phyloP scores from a whole-genome alignment of 495 filamentous ascomycete species.

The Podospora conica region DNA sequence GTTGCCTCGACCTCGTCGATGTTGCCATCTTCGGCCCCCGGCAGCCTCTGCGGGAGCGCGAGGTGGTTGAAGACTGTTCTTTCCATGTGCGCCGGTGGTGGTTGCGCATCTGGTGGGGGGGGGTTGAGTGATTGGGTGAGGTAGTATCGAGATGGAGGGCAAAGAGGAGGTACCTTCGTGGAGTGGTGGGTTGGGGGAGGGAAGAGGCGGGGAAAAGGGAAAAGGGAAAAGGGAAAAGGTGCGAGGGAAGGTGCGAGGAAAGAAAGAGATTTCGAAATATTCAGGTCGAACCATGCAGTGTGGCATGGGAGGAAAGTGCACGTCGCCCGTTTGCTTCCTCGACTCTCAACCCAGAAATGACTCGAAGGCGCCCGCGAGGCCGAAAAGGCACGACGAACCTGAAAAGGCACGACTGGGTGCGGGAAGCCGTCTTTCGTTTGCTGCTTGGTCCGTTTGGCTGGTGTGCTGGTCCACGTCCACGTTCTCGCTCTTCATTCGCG shows the following conservation, averaged over 20 bases:
- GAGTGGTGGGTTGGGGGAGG: not conserved
- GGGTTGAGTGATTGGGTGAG: too few species aligned
- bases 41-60: conserved; percentile 42
- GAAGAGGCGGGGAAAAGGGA: too few species aligned
- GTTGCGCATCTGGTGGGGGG: not conserved
- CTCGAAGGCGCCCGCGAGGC: too few species aligned
- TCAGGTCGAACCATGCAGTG: too few species aligned
- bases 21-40: conserved; percentile 35
- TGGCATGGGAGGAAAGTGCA: not conserved
- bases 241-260: not conserved
- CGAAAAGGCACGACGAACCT: not conserved
- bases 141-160: not conserved
- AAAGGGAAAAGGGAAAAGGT: not conserved
- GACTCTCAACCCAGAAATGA: not conserved
- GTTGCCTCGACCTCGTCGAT: conserved; percentile 32
- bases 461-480: too few species aligned
- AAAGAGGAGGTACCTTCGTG: not conserved
- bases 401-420: not conserved
- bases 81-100: conserved; percentile 1
- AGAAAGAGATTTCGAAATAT: too few species aligned
- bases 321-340: not conserved
- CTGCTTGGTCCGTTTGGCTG: not conserved
- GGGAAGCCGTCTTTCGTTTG: not conserved
- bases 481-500: not conserved
- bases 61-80: conserved; percentile 36